Evolutionary conservation across 352 stramenopile genomes (phyloP).

Genomic region (Pythium insidiosum): DNA sequence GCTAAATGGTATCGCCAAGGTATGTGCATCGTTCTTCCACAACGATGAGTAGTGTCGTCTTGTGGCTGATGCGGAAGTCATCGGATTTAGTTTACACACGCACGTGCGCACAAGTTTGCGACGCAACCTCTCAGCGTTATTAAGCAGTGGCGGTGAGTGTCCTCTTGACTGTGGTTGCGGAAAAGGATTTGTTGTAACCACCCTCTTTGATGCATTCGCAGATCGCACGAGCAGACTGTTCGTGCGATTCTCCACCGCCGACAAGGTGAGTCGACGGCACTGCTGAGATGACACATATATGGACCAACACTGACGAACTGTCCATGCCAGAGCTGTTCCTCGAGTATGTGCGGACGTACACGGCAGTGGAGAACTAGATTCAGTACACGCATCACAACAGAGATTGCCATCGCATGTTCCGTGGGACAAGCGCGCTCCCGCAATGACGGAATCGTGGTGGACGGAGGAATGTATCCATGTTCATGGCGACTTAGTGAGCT

Average conservation of each 20-base stretch:
- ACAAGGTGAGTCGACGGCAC: constrained; percentile 16
- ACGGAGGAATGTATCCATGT: no score
- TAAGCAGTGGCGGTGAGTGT: constrained; percentile 28
- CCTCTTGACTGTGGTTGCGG: no score
- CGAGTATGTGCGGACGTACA: constrained; percentile 37
- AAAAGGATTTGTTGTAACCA: no score
- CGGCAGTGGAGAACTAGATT: constrained; percentile 19
- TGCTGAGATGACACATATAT: no score
- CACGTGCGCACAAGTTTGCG: constrained; percentile 25
- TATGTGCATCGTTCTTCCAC: constrained; percentile 5
- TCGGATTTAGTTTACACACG: constrained; percentile 30
- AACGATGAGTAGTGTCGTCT: no score
- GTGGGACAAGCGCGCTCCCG: no score
- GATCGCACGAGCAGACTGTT: constrained; percentile 29
- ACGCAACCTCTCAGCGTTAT: constrained; percentile 28
- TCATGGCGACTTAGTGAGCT: no score
- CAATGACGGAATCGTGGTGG: no score
- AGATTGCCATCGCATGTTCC: no score
- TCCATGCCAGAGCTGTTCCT: constrained; percentile 35
- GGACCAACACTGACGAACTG: no score
- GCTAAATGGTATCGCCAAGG: constrained; percentile 31
- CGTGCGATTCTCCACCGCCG: constrained; percentile 21
- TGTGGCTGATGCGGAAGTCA: no score
- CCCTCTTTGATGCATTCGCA: no score
- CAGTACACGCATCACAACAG: not conserved